Percentiles rank a stretch among this genome's conserved stretches.
These are phyloP conservation scores for Phytophthora chlamydospora DNA, from an alignment of 352 stramenopile species.

Conservation along the genomic window DNA sequence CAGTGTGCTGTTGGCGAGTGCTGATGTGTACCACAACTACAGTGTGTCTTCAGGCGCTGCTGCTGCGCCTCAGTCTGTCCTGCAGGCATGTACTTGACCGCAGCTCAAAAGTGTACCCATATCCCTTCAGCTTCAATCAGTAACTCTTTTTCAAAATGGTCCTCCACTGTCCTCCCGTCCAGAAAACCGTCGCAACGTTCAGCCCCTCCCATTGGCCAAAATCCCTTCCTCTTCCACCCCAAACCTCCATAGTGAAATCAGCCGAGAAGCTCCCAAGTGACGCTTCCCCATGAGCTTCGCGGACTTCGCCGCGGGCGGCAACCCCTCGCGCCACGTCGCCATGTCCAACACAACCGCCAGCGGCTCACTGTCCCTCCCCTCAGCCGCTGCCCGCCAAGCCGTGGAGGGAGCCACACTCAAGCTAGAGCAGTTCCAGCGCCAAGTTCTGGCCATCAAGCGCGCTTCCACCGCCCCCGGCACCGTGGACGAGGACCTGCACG, in stretches of 20 bases:
- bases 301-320: conserved; percentile 53
- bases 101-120: too few species aligned
- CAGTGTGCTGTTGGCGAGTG: too few species aligned
- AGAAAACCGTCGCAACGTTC: too few species aligned
- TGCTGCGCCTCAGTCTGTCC: too few species aligned
- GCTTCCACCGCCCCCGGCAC: conserved; percentile 31
- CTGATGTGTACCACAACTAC: too few species aligned
- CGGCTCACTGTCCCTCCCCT: conserved; percentile 22
- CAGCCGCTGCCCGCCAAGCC: conserved; percentile 47
- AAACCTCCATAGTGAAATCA: conserved; percentile 1
- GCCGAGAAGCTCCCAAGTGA: conserved; percentile 1
- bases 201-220: too few species aligned
- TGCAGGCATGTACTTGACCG: too few species aligned
- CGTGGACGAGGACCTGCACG: conserved; percentile 80
- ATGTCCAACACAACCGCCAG: conserved; percentile 18
- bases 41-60: too few species aligned
- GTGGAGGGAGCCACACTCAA: conserved; percentile 78
- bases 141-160: too few species aligned
- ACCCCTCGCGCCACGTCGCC: conserved; percentile 9
- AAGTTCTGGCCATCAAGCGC: conserved; percentile 82
- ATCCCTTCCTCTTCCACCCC: conserved; percentile 1
- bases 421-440: conserved; percentile 84
- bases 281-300: conserved; percentile 62
- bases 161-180: too few species aligned
- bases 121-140: too few species aligned